These are phyloP conservation scores for Microcyclosporella mali DNA, from an alignment of 2,329 filamentous ascomycete genomes.

Conservation along the genomic window DNA sequence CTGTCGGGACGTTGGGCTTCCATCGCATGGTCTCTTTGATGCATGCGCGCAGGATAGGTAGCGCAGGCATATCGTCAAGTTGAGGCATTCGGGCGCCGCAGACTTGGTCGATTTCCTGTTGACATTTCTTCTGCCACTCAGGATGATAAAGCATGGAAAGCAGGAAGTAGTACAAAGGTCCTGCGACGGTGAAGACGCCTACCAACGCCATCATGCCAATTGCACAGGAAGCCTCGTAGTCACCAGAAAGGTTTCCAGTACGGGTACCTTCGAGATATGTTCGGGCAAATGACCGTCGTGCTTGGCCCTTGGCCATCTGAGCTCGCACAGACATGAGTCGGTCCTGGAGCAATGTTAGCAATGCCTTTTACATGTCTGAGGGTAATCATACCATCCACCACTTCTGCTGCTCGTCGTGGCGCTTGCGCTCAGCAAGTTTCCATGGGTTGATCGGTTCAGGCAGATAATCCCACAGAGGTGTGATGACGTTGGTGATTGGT, in stretches of 20 bases:
- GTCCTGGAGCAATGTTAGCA: conserved; percentile 15
- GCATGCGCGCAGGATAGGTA: conserved; percentile 35
- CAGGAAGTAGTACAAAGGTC: conserved; percentile 24
- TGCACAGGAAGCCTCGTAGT: conserved; percentile 31
- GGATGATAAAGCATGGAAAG: conserved; percentile 45
- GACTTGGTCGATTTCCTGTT: conserved; percentile 25
- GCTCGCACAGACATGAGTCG: conserved; percentile 34
- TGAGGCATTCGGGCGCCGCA: conserved; percentile 21
- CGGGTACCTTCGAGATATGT: conserved; percentile 40
- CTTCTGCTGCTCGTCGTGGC: conserved; percentile 48
- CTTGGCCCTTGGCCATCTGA: conserved; percentile 38
- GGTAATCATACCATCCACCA: conserved; percentile 42
- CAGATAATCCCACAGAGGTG: conserved; percentile 47
- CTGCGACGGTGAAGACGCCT: conserved; percentile 33
- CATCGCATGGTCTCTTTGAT: conserved; percentile 38
- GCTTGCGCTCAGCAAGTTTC: conserved; percentile 48
- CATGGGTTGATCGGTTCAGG: conserved; percentile 48
- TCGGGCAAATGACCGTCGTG: conserved; percentile 38
- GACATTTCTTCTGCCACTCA: conserved; percentile 41
- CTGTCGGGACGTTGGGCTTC: conserved; percentile 46
- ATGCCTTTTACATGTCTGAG: no score
- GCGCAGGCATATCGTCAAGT: conserved; percentile 23
- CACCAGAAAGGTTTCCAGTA: conserved; percentile 30
- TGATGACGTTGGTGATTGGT: conserved; percentile 52
- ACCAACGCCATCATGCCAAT: conserved; percentile 33